Base-by-base conservation (phyloP, 1,139 yeast genomes). In the Wickerhamomyces sp. region DNA sequence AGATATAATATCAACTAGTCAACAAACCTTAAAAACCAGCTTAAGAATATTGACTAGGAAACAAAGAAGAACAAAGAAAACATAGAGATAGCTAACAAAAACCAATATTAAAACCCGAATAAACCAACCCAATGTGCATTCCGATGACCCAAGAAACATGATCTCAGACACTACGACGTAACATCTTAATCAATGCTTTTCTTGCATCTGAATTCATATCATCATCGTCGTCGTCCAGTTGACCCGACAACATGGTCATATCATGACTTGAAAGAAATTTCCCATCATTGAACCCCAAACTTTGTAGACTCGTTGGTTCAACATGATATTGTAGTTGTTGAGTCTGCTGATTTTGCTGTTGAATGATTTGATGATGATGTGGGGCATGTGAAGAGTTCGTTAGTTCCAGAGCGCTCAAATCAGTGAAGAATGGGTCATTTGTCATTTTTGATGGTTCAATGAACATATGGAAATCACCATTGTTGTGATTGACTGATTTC, bases 181-280 rank as follows among this genome's bases (percentile, higher is more conserved):
- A 47, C 54, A 56, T 52, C 41, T 54, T 56, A 26, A 58, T 51
- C 46, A 58, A 43, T 4, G 62, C 61, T 13, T 44, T 55, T 55
- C 62, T 58, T 4, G 62, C 62, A 47, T 58, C 62, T 43, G 39
- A 49, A 18, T 40, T 50, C 36, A 42, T 37, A 26, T 34, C 43
- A 6, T 54, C 58, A 37, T 48, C 52, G 10, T 48, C 52, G 10
- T 47, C 50, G n/a, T 39, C 27, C 13, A 29, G 6, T 3, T 29
- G 31, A 11, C 31, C 13, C 10, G 11, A 10, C 31, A 29, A 11
- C 10, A 18, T 18, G 23, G 3, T 18, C 23, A 29, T 29, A 29
- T 29, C 31, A 9, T 6, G 31, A 29, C 31, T 29, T 9, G 31
- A 29, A 29, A 9, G 11, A 6, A 29, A 29, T 11, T 29, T 29